These are phyloP conservation scores for Salisapilia sapeloensis DNA, from an alignment of 352 stramenopile genomes.

Conservation along the genomic window DNA sequence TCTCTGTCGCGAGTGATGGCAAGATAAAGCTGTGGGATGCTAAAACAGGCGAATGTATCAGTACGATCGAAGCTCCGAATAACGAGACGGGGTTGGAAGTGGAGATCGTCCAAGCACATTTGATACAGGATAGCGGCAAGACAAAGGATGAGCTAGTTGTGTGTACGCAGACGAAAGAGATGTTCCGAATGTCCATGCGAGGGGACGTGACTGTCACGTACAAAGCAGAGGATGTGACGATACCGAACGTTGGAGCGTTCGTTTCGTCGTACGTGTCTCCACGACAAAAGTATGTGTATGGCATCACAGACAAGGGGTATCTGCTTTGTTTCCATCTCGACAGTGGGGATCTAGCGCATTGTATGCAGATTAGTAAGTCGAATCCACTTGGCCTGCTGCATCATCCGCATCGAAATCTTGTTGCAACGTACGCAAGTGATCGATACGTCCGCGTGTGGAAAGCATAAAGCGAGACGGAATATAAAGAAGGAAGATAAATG, in stretches of 20 bases:
- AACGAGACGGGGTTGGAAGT: slow-evolving; percentile 35
- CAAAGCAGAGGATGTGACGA: slow-evolving; percentile 38
- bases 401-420: slow-evolving; percentile 78
- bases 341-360: slow-evolving; percentile 38
- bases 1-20: slow-evolving; percentile 83
- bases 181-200: slow-evolving; percentile 67
- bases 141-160: slow-evolving; percentile 61
- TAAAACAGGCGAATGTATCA: slow-evolving; percentile 68
- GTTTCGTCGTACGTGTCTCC: slow-evolving; percentile 73
- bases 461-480: no score
- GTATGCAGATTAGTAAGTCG: slow-evolving; percentile 70
- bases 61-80: slow-evolving; percentile 49
- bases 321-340: slow-evolving; percentile 49
- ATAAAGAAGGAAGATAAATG: no score
- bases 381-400: slow-evolving; percentile 67
- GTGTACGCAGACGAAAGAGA: slow-evolving; percentile 60
- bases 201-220: slow-evolving; percentile 43
- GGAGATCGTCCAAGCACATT: slow-evolving; percentile 51
- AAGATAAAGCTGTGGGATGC: slow-evolving; percentile 84
- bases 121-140: slow-evolving; percentile 30
- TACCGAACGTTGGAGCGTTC: slow-evolving; percentile 64
- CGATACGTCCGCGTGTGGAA: slow-evolving; percentile 73
- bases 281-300: slow-evolving; percentile 73
- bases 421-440: slow-evolving; percentile 80
- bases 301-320: slow-evolving; percentile 73